Percentiles rank a stretch among this genome's conserved stretches.
Conservation (phyloP, 257 asterid species). For the Rhazya stricta region DNA sequence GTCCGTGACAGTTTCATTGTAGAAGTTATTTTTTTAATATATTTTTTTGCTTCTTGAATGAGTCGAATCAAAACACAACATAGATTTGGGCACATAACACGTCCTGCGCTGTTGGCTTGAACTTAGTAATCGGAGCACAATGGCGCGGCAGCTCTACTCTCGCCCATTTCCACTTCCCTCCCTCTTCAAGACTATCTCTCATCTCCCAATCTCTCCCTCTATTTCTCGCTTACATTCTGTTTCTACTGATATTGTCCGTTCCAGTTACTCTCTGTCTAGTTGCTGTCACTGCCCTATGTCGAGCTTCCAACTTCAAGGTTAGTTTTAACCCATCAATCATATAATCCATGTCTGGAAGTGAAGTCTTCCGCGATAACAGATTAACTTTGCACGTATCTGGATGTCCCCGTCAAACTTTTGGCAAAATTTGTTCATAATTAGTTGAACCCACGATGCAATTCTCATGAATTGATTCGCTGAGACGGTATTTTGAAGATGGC, state of each 20-base stretch:
- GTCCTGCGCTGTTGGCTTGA: no score
- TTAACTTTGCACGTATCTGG: no score
- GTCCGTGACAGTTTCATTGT: no score
- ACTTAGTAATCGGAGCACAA: no score
- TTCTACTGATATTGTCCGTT: background rate
- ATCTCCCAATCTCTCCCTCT: background rate
- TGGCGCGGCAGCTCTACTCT: conserved; percentile 21
- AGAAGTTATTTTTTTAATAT: no score
- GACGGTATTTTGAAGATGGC: background rate
- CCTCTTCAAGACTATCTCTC: conserved; percentile 6
- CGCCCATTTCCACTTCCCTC: conserved; percentile 13
- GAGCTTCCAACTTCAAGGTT: conserved; percentile 34
- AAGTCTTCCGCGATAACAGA: background rate
- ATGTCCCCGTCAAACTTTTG: background rate
- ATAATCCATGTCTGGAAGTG: background rate
- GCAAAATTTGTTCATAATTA: background rate
- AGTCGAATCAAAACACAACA: no score
- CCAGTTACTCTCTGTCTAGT: background rate
- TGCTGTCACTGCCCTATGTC: conserved; percentile 13
- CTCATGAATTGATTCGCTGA: background rate
- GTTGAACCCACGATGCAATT: background rate
- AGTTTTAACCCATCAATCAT: background rate
- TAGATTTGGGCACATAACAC: no score
- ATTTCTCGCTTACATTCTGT: background rate
- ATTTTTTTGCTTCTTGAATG: no score